Conservation (phyloP, 148 eudicot species). For the Chenopodium formosanum region DNA sequence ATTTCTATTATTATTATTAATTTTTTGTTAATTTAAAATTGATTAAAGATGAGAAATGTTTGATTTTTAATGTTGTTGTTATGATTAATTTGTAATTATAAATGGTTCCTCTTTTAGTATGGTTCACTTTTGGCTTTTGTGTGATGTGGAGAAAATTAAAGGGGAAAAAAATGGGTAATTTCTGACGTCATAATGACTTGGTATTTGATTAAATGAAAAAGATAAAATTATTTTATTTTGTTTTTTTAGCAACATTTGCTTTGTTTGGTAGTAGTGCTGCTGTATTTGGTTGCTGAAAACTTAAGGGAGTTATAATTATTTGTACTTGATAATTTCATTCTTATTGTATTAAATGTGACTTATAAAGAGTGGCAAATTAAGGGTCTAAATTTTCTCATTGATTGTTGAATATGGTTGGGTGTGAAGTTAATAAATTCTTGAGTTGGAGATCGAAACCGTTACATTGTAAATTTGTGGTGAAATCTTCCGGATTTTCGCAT, state of each 20-base stretch:
- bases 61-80: background rate
- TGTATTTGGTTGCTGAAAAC: conserved; percentile 20
- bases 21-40: background rate
- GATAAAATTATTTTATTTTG: no score
- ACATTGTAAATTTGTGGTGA: no score
- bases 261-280: conserved; percentile 1
- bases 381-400: background rate
- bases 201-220: background rate
- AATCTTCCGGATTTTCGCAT: no score
- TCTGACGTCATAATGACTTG: conserved; percentile 29
- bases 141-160: conserved; percentile 16
- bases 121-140: conserved; percentile 31
- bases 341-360: background rate
- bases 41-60: background rate
- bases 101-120: conserved; percentile 22
- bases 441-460: background rate
- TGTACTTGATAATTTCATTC: background rate
- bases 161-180: conserved; percentile 2
- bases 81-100: conserved; percentile 5
- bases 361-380: background rate
- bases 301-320: conserved; percentile 9
- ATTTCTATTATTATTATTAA: conserved; percentile 8
- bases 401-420: conserved; percentile 10
- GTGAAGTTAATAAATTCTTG: background rate
- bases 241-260: no score